Evolutionary conservation across 148 eudicot species (phyloP), one percentile per base, ranked within the genome.

Genomic region (Beta vulgaris): DNA sequence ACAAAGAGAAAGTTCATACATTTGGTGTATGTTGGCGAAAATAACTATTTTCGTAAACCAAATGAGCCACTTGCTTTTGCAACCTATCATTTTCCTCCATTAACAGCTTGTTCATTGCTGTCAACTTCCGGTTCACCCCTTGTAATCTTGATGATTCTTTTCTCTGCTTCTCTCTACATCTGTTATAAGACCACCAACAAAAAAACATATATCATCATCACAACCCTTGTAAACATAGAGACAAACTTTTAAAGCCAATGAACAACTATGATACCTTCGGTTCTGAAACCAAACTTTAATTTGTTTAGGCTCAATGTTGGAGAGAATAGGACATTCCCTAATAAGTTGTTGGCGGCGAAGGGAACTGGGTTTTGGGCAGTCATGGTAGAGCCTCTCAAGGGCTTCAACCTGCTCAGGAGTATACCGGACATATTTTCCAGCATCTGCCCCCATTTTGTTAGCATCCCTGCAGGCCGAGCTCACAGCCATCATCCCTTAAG

Each of bases 281-380:
- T 92, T 92, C 79, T 92, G 97, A 72, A 92, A 92, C 97, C 97
- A 92, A 71, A 92, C 97, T 88, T 92, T 92, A 87, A 92, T 92
- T 72, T 92, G 95, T 69, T 86, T 92, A 26, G 97, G 97, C 74
- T 90, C 97, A 49, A 92, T 92, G 81, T 90, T 81, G 46, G 97
- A 92, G 60, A 92, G 88, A 78, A 92, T 92, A 48, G 95, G 97
- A 62, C 95, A 90, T 53, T 92, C 97, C 12, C 97, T 82, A 61
- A 92, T 92, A 19, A 92, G 92, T 72, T 92, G 97, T 68, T 92
- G 97, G 0, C 97, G 89, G 26, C 95, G 95, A 70, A 88, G 84
- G n/a, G 97, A 92, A 72, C 91, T 92, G 14, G 97, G 97, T 78
- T 92, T 92, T 7, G 97, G 97, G 73, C 97, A 92, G 8, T 92